These are phyloP conservation scores for Mycena vulgaris DNA, from an alignment of 768 basidiomycete genomes.

Conservation along the genomic window DNA sequence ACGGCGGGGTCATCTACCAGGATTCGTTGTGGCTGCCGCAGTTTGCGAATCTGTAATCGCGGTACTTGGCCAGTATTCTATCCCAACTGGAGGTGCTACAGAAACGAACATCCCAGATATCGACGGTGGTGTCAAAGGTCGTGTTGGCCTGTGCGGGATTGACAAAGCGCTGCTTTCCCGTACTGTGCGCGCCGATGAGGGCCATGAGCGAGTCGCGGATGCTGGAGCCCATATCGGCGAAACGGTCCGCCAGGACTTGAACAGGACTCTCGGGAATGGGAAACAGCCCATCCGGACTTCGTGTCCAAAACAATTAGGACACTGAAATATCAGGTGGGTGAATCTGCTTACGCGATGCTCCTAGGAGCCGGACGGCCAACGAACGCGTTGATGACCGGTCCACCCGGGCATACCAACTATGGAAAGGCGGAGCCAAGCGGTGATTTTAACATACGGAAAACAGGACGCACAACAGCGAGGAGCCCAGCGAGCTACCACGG, in stretches of 20 bases:
- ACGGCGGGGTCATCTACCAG: too few species aligned
- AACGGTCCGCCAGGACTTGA: neutral
- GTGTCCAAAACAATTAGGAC: too few species aligned
- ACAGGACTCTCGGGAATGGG: neutral
- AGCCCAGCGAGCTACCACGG: neutral
- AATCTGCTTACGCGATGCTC: neutral
- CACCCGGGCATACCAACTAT: constrained; percentile 15
- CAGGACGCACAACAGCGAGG: constrained; percentile 1
- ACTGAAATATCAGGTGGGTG: too few species aligned
- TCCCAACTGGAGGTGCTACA: too few species aligned
- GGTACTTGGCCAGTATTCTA: too few species aligned
- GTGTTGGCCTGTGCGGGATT: neutral
- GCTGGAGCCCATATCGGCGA: neutral
- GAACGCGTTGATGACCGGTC: neutral
- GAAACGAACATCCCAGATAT: too few species aligned
- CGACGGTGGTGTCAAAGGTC: too few species aligned
- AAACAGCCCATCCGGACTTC: constrained; percentile 1
- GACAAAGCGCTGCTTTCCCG: constrained; percentile 27
- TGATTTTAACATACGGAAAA: neutral
- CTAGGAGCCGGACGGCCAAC: neutral
- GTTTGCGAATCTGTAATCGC: too few species aligned
- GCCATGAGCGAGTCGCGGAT: constrained; percentile 31
- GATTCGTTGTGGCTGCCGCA: too few species aligned
- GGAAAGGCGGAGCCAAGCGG: neutral
- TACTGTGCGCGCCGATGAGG: constrained; percentile 31